A percentile compares a stretch with the other conserved stretches of the same genome.
Conservation (phyloP, 106 monocot species). For the Phalaenopsis equestris region DNA sequence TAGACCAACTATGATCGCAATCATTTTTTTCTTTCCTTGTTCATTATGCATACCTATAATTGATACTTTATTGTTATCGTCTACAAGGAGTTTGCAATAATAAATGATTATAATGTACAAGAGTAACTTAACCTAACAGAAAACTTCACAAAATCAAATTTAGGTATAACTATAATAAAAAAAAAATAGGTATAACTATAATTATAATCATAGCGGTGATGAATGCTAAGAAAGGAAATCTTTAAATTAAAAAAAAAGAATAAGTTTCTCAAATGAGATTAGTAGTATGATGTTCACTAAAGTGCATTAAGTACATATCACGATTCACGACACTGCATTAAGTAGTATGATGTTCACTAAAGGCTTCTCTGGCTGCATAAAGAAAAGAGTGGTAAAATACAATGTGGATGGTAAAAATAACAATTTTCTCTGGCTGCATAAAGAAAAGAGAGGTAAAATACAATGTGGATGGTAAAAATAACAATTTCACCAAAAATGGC, state of each 20-base stretch:
- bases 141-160: background rate
- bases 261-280: background rate
- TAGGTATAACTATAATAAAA: background rate
- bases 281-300: too few species aligned
- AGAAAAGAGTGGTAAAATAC: slow-evolving; percentile 10
- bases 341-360: too few species aligned
- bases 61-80: background rate
- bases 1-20: background rate
- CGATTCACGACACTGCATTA: slow-evolving; percentile 27
- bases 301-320: slow-evolving; percentile 44
- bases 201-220: background rate
- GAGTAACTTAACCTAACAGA: background rate
- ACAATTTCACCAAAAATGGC: slow-evolving; percentile 12
- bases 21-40: background rate
- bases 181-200: too few species aligned
- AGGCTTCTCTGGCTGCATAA: slow-evolving; percentile 53
- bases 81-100: background rate
- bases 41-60: background rate
- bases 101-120: background rate
- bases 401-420: slow-evolving; percentile 7
- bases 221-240: background rate
- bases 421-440: slow-evolving; percentile 46
- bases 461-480: slow-evolving; percentile 8
- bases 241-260: background rate
- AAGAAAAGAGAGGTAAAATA: slow-evolving; percentile 12